Conservation (phyloP, 139 green algal genomes). For the Chlorella sp. region DNA sequence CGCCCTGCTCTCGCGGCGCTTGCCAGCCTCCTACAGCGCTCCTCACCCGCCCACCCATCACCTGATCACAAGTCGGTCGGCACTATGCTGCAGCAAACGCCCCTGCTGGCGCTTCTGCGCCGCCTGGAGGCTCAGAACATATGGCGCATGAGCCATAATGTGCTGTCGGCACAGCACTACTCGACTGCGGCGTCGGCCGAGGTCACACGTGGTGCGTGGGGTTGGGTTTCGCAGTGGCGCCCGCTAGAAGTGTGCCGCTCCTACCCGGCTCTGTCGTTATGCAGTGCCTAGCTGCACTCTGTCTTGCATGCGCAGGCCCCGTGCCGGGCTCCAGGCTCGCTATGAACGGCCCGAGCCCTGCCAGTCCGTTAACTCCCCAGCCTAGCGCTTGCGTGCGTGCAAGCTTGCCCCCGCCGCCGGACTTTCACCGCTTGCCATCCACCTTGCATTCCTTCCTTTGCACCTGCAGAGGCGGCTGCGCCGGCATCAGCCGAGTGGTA, state of each 20-base stretch:
- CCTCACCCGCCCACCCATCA: too few species aligned
- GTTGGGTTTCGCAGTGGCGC: neutral
- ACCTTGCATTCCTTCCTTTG: neutral
- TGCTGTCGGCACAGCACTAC: slow-evolving; percentile 24
- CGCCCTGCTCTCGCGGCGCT: too few species aligned
- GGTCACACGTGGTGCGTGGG: neutral
- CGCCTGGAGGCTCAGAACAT: slow-evolving; percentile 50
- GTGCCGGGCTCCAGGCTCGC: neutral
- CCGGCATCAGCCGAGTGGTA: slow-evolving; percentile 35
- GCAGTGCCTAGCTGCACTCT: neutral
- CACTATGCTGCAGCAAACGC: slow-evolving; percentile 18
- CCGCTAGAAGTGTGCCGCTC: neutral
- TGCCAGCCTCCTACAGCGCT: neutral
- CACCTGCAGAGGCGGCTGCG: neutral
- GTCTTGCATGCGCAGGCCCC: neutral
- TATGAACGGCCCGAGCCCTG: neutral
- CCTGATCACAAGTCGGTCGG: neutral
- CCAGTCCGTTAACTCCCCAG: neutral
- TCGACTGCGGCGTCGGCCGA: neutral
- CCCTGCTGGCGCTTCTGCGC: slow-evolving; percentile 39
- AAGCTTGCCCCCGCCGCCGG: neutral
- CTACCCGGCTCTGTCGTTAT: neutral
- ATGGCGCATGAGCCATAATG: slow-evolving; percentile 43
- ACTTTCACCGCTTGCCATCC: neutral
- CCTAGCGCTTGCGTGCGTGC: neutral